phyloP scores from a whole-genome alignment of 192 early-diverging fungal genomes.

The Mortierella antarctica region DNA sequence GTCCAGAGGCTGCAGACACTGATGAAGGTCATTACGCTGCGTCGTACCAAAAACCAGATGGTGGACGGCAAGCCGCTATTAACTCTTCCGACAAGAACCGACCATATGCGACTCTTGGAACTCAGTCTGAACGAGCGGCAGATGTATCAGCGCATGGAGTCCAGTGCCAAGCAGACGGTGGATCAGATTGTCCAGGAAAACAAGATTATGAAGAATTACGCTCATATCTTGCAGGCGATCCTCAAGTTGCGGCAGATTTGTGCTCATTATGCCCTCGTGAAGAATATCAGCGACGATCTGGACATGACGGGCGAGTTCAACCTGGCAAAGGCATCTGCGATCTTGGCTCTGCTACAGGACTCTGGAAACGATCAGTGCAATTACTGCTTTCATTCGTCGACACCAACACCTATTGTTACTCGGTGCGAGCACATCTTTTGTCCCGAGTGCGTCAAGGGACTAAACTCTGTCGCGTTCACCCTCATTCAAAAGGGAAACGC shows the following conservation, averaged over 20 bases:
- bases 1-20: constrained; percentile 68
- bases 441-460: constrained; percentile 49
- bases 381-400: constrained; percentile 33
- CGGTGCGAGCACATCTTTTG: constrained; percentile 55
- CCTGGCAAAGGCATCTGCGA: constrained; percentile 27
- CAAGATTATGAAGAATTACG: constrained; percentile 76
- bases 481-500: constrained; percentile 36
- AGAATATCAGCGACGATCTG: constrained; percentile 42
- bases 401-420: constrained; percentile 37
- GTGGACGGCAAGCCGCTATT: constrained; percentile 82
- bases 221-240: constrained; percentile 68
- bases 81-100: constrained; percentile 73
- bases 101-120: constrained; percentile 68
- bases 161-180: constrained; percentile 69
- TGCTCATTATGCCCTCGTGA: constrained; percentile 52
- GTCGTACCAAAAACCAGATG: constrained; percentile 88
- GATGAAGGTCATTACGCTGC: constrained; percentile 81
- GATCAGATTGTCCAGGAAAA: constrained; percentile 66
- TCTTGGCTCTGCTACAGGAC: constrained; percentile 41
- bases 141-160: constrained; percentile 76
- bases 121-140: constrained; percentile 72
- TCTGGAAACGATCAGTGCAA: constrained; percentile 54
- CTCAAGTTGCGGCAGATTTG: constrained; percentile 58
- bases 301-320: constrained; percentile 48
- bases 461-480: constrained; percentile 37